Percentiles rank a stretch among this genome's conserved stretches.
Evolutionary conservation across 305 asterid species (phyloP).

Genomic region (Solanum hybrid): DNA sequence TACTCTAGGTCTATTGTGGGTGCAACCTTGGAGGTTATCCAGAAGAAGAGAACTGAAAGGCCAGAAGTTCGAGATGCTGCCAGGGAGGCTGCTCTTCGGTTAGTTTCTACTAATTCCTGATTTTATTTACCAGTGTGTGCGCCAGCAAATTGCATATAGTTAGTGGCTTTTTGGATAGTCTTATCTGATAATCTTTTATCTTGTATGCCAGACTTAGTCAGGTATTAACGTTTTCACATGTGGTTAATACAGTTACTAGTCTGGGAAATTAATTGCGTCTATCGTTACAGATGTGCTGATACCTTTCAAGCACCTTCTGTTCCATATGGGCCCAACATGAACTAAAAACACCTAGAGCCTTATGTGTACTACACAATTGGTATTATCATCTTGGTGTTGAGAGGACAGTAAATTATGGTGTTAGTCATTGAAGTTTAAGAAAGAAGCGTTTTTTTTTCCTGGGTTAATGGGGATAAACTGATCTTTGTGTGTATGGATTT

Average conservation of each 20-base stretch:
- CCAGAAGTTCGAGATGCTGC: constrained; percentile 91
- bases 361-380: neutral
- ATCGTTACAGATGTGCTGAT: neutral
- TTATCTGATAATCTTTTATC: neutral
- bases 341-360: neutral
- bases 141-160: neutral
- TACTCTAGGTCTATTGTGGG: constrained; percentile 88
- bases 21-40: constrained; percentile 77
- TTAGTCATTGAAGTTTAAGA: neutral
- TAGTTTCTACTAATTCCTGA: neutral
- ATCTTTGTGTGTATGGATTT: neutral
- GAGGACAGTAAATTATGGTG: neutral
- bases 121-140: neutral
- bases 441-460: neutral
- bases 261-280: neutral
- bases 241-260: constrained; percentile 4
- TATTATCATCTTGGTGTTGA: neutral
- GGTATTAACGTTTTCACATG: neutral
- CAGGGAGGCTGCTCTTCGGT: constrained; percentile 75
- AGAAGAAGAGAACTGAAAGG: constrained; percentile 69
- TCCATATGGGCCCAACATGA: constrained; percentile 43
- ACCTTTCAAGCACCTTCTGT: constrained; percentile 13
- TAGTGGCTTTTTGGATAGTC: neutral
- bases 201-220: neutral
- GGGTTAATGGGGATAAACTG: neutral